Evolutionary conservation across 495 filamentous ascomycete genomes (phyloP), one percentile per base, ranked within the genome.

Genomic region (Talaromyces wortmannii): DNA sequence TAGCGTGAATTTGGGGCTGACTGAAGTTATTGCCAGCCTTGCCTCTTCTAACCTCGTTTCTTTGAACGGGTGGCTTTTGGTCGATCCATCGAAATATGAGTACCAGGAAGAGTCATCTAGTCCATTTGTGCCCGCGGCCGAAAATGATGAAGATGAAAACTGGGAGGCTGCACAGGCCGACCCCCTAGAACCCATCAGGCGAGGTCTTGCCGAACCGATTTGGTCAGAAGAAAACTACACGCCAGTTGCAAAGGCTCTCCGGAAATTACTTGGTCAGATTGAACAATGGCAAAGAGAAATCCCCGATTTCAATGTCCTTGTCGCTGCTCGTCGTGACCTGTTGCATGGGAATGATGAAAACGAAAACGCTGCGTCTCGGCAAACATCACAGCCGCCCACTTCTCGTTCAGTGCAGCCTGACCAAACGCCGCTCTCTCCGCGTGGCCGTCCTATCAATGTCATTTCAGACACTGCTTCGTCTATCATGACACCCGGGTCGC

Each of bases 41-140:
- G 86, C 87, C 13, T 85, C 87, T 0, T 97, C 94, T 57, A 84
- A 89, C 13, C 87, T 86, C 48, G 86, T 95, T 62, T 80, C 83
- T 5, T 76, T 97, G 1, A 91, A 97, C 63, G 85, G 85, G 12
- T 97, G 95, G 94, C 78, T 97, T n/a, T 71, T 92, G 10, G 83
- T 90, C 15, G 82, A 89, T 57, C 87, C 90, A 0, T 55, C 61
- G 5, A 69, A 68, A n/a, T 78, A 75, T 50, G 53, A 68, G 0
- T 51, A 62, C 29, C 29, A 59, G 4, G 6, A 50, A 13, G 45
- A 52, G 44, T 44, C 29, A 3, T 44, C n/a, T n/a, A 30, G 6
- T 32, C 30, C 11, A 32, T 8, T 4, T 23, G 23, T 23, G 23
- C 2, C 23, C 4, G 23, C 23, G 52, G 30, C 15, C n/a, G 32